A percentile compares a stretch with the other conserved stretches of the same genome.
Conservation (phyloP, 2,329 filamentous ascomycete species). For the Chaetomium sp. region DNA sequence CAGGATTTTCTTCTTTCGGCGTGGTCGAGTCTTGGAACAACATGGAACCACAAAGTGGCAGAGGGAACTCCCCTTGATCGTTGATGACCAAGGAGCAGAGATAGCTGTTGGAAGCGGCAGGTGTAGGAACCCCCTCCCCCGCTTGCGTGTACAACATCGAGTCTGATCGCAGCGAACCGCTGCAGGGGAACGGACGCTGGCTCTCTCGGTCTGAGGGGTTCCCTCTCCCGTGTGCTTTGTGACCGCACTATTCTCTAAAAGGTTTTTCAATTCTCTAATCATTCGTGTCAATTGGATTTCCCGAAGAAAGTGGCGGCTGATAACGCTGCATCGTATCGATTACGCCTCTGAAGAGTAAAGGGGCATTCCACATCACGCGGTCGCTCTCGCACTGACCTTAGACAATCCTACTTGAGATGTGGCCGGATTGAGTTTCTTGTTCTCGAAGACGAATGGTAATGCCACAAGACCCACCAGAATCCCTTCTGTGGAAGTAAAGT, state of each 20-base stretch:
- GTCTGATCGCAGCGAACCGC: slow-evolving; percentile 12
- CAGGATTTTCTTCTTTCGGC: too few species aligned
- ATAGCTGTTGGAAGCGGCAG: not conserved
- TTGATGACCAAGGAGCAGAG: not conserved
- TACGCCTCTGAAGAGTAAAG: not conserved
- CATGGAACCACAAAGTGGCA: too few species aligned
- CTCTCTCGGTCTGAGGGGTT: not conserved
- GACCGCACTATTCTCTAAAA: slow-evolving; percentile 12
- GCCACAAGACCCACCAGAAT: too few species aligned
- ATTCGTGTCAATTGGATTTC: not conserved
- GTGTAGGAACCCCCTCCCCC: not conserved
- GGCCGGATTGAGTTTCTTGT: not conserved
- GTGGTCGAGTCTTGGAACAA: not conserved
- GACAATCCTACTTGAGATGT: not conserved
- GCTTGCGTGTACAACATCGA: too few species aligned
- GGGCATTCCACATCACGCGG: too few species aligned
- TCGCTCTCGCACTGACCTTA: not conserved
- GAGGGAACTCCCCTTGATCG: not conserved
- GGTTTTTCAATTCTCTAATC: slow-evolving; percentile 1
- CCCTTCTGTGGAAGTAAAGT: too few species aligned
- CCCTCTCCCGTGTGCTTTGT: not conserved
- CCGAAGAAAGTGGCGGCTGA: not conserved
- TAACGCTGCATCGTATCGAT: slow-evolving; percentile 3
- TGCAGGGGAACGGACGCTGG: slow-evolving; percentile 2
- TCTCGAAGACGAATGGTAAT: too few species aligned